These are phyloP conservation scores for Solanum appendiculatum DNA, from an alignment of 257 asterid species.

Conservation along the genomic window DNA sequence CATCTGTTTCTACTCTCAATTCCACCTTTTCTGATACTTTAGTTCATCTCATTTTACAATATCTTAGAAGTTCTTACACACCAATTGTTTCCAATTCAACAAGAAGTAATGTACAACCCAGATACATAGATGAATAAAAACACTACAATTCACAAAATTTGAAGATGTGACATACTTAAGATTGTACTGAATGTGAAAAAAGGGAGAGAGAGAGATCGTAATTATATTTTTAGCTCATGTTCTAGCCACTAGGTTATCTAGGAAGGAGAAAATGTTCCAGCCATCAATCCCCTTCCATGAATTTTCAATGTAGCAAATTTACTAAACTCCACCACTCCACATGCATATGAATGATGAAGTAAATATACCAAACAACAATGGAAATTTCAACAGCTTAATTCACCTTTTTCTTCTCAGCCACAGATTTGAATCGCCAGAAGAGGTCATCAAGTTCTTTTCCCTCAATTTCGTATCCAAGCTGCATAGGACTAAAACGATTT, in stretches of 20 bases:
- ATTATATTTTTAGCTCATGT: not conserved
- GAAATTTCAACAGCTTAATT: not conserved
- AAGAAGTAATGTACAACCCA: not conserved
- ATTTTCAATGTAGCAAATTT: not conserved
- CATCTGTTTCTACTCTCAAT: not conserved
- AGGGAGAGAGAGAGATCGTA: not conserved
- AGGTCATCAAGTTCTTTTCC: constrained; percentile 85
- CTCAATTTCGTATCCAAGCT: constrained; percentile 91
- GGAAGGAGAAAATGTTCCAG: not conserved
- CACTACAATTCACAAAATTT: not conserved
- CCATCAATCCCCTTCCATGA: not conserved
- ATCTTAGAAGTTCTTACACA: not conserved
- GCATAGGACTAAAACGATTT: constrained; percentile 6
- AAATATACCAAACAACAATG: not conserved
- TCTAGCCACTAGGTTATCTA: not conserved
- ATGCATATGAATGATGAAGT: not conserved
- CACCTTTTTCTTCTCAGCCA: constrained; percentile 95
- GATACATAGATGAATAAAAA: not conserved
- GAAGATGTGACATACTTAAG: not conserved
- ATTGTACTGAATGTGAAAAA: not conserved
- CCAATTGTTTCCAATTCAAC: not conserved
- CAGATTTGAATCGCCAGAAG: constrained; percentile 81
- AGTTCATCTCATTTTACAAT: not conserved
- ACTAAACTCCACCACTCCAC: not conserved
- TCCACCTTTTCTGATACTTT: not conserved